phyloP scores from a whole-genome alignment of 768 basidiomycete genomes.

The Tephrocybe sp. region DNA sequence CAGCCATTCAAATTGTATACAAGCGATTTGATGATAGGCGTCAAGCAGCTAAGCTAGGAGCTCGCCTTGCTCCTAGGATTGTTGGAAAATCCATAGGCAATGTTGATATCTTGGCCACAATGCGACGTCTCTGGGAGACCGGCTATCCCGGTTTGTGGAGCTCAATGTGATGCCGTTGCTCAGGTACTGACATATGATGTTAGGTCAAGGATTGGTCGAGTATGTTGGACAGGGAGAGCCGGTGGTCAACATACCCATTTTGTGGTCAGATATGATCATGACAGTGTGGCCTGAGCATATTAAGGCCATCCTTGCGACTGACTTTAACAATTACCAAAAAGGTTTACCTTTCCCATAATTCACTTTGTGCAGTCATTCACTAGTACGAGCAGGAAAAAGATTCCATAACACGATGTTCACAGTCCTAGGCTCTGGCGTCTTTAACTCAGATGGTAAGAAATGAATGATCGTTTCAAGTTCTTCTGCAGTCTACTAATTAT shows the following conservation, averaged over 20 bases:
- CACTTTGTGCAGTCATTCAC: neutral
- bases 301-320: slow-evolving; percentile 53
- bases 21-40: slow-evolving; percentile 28
- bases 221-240: slow-evolving; percentile 34
- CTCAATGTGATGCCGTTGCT: neutral
- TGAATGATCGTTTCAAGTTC: neutral
- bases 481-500: neutral
- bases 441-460: slow-evolving; percentile 60
- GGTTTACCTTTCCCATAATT: slow-evolving; percentile 26
- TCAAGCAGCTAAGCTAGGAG: slow-evolving; percentile 42
- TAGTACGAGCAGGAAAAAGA: slow-evolving; percentile 30
- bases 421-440: slow-evolving; percentile 62
- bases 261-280: slow-evolving; percentile 44
- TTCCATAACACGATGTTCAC: slow-evolving; percentile 41
- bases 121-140: slow-evolving; percentile 33
- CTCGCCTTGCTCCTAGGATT: slow-evolving; percentile 37
- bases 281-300: slow-evolving; percentile 54
- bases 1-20: slow-evolving; percentile 26
- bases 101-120: slow-evolving; percentile 35
- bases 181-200: neutral
- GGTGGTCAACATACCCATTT: slow-evolving; percentile 39
- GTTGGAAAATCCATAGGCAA: slow-evolving; percentile 42
- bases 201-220: slow-evolving; percentile 43
- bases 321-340: slow-evolving; percentile 60
- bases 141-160: slow-evolving; percentile 48